Evolutionary conservation across 2,329 filamentous ascomycete genomes (phyloP).

Genomic region (Westerdykella ornata): DNA sequence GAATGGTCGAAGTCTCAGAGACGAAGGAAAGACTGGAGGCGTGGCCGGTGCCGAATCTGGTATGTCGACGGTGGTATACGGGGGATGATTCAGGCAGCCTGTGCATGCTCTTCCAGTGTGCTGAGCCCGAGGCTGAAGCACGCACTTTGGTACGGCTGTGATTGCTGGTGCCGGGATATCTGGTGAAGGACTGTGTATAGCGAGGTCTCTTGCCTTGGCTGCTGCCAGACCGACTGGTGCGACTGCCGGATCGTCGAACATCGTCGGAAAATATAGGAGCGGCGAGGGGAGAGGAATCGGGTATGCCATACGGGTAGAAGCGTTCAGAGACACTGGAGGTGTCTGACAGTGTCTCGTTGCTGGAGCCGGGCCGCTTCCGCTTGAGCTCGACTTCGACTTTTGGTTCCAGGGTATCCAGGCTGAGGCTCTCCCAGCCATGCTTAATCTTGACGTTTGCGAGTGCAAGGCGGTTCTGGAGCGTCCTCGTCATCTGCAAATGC

Average conservation of each 20-base stretch:
- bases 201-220: constrained; percentile 38
- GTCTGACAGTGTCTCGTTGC: constrained; percentile 73
- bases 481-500: constrained; percentile 71
- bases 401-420: constrained; percentile 78
- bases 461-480: constrained; percentile 86
- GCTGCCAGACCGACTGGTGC: constrained; percentile 53
- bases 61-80: constrained; percentile 66
- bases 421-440: constrained; percentile 88
- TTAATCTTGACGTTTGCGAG: constrained; percentile 96
- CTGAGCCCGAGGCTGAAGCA: constrained; percentile 51
- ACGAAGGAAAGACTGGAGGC: constrained; percentile 74
- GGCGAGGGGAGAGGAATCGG: constrained; percentile 82
- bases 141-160: constrained; percentile 63
- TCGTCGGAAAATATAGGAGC: constrained; percentile 80
- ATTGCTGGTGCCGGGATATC: constrained; percentile 42
- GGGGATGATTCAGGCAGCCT: constrained; percentile 81
- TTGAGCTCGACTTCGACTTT: constrained; percentile 73
- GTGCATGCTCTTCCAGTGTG: constrained; percentile 70
- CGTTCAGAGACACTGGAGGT: constrained; percentile 77
- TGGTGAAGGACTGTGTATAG: constrained; percentile 24
- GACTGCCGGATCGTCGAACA: constrained; percentile 53
- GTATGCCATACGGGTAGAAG: constrained; percentile 58
- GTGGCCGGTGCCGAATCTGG: constrained; percentile 62
- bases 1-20: constrained; percentile 61
- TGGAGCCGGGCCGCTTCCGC: constrained; percentile 58